A percentile compares a stretch with the other conserved stretches of the same genome.
Conservation (phyloP, 78 protist genomes). For the Cavenderia fasciculata region DNA sequence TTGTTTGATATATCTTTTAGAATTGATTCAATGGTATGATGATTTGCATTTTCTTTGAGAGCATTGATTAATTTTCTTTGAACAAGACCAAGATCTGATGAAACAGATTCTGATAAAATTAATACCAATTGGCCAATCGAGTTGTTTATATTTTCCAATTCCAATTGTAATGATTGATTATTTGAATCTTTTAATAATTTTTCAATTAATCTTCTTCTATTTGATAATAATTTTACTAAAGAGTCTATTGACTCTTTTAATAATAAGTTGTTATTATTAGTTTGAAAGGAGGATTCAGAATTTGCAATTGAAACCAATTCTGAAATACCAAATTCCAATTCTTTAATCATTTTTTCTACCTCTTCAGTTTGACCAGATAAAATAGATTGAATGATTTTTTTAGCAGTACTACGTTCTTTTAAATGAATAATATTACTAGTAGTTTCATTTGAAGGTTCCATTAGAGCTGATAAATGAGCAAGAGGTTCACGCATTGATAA, state of each 20-base stretch:
- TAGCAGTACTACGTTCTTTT: background rate
- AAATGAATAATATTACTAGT: background rate
- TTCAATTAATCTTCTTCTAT: background rate
- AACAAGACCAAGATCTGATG: background rate
- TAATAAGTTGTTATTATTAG: background rate
- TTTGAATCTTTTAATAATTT: background rate
- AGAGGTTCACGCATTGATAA: constrained; percentile 25
- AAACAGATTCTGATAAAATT: constrained; percentile 28
- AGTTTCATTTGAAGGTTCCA: constrained; percentile 25
- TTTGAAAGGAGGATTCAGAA: background rate
- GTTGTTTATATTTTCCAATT: background rate
- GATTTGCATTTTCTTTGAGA: background rate
- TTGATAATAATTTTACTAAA: background rate
- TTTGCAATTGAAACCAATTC: constrained; percentile 24
- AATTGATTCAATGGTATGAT: background rate
- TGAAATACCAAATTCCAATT: constrained; percentile 4
- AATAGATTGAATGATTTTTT: background rate
- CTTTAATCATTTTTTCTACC: background rate
- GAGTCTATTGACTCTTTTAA: background rate
- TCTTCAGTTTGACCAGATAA: background rate
- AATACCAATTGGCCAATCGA: background rate
- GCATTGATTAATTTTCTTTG: constrained; percentile 4
- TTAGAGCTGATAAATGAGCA: constrained; percentile 9
- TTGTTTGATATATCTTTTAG: constrained; percentile 21
- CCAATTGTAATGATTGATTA: background rate